Conservation (phyloP, 768 basidiomycete genomes). For the Boletus patriciae region DNA sequence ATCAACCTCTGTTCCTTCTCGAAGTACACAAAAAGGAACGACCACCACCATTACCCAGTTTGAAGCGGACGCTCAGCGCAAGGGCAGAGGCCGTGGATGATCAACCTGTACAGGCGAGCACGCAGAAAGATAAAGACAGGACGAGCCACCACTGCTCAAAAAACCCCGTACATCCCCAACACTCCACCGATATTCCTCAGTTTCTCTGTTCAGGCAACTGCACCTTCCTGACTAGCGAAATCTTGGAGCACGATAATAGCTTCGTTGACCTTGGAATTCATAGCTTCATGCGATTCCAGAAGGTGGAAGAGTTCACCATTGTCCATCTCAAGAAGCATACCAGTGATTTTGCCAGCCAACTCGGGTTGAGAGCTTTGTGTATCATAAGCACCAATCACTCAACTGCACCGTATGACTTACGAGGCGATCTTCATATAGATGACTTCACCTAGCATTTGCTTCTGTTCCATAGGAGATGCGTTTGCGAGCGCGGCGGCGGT, state of each 20-base stretch:
- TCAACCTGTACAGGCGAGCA: constrained; percentile 36
- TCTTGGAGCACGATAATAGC: constrained; percentile 88
- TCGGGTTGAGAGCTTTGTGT: constrained; percentile 74
- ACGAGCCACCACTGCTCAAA: constrained; percentile 48
- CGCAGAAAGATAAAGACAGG: constrained; percentile 44
- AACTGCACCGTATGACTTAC: constrained; percentile 45
- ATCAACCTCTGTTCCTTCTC: constrained; percentile 58
- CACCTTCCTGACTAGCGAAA: constrained; percentile 54
- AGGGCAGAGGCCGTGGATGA: constrained; percentile 41
- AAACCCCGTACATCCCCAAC: constrained; percentile 20
- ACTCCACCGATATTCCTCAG: neutral
- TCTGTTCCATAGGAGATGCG: constrained; percentile 81
- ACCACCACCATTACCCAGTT: constrained; percentile 51
- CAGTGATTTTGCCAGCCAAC: constrained; percentile 97
- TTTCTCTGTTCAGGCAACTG: neutral
- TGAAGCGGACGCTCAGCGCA: constrained; percentile 36
- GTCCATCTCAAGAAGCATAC: constrained; percentile 99
- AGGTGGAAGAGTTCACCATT: constrained; percentile 90
- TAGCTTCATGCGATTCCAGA: constrained; percentile 75
- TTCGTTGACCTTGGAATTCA: constrained; percentile 89
- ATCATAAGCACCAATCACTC: constrained; percentile 8
- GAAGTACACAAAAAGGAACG: constrained; percentile 52
- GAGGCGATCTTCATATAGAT: constrained; percentile 87
- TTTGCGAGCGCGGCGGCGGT: constrained; percentile 60
- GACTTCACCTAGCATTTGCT: constrained; percentile 98